Evolutionary conservation across 495 filamentous ascomycete genomes (phyloP).

Genomic region (Hypoxylon fuscum): DNA sequence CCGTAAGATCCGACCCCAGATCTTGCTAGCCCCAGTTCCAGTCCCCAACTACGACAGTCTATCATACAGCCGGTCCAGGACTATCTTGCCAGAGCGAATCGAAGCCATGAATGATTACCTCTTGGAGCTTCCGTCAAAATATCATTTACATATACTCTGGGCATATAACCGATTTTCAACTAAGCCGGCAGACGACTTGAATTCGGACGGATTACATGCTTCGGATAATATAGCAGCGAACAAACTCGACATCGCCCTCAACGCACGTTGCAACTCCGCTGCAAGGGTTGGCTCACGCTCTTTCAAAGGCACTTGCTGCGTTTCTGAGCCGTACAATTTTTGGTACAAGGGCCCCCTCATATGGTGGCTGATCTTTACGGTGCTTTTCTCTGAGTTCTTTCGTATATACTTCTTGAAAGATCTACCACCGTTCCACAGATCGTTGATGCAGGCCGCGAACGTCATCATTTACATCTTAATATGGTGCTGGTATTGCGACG

Average conservation of each 20-base stretch:
- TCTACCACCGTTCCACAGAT: neutral
- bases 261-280: conserved; percentile 64
- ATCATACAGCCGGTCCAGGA: conserved; percentile 53
- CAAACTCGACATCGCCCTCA: conserved; percentile 65
- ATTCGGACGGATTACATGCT: conserved; percentile 63
- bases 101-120: conserved; percentile 65
- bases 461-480: conserved; percentile 51
- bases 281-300: conserved; percentile 51
- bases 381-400: neutral
- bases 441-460: conserved; percentile 10
- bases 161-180: conserved; percentile 58
- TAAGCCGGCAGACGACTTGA: conserved; percentile 47
- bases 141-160: conserved; percentile 62
- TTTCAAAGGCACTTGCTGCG: conserved; percentile 68
- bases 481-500: conserved; percentile 66
- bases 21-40: conserved; percentile 64
- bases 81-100: conserved; percentile 62
- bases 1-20: conserved; percentile 43
- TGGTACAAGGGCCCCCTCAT: conserved; percentile 47
- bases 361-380: conserved; percentile 18
- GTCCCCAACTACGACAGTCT: conserved; percentile 62
- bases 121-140: conserved; percentile 50
- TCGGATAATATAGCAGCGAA: conserved; percentile 55
- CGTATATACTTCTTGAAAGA: neutral
- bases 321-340: conserved; percentile 48